Base-by-base conservation (phyloP, 75 land plant genomes). In the Cunninghamia lanceolata region DNA sequence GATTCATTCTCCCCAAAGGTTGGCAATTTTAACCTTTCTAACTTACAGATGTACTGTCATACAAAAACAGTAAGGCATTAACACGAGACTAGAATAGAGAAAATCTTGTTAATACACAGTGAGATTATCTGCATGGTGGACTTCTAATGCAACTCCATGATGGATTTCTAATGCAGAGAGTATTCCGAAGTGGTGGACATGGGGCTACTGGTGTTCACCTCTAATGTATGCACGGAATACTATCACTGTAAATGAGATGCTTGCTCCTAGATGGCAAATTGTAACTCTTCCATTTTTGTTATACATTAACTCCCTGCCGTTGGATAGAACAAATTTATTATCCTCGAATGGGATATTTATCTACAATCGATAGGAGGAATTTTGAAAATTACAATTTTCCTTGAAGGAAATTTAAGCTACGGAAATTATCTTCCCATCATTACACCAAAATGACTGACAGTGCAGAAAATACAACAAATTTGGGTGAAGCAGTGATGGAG, bases 261-360 rank as follows among this genome's bases (percentile, higher is more conserved):
- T 85, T 81, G 89, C 93, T 70, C 90, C 90, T 14, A 91, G 96
- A 71, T 96, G 97, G 97, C 87, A 75, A 15, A 75, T 75, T 35
- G 78, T 75, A 75, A 75, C 28, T 13, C 42, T 82, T 45, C 84
- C 11, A 75, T 13, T 16, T 38, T 9, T 75, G 13, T 75, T 11
- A 75, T 75, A 4, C 40, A 75, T 36, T 35, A 35, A 36, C 17
- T 75, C 78, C 4, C 10, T 10, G 10, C 11, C 11, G 10, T 17
- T 54, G 9, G 59, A 34, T 38, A 75, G 77, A 74, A 74, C 11
- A 74, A 14, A 74, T 74, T 11, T 13, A 13, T 13, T 38, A 74
- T 35, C 38, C 32, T 83, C 32, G 87, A 82, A 66, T 68, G 81
- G 34, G n/a, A n/a, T 83, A n/a, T 85, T 38, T n/a, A 66, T 0